Evolutionary conservation across 140 eudicot genomes (phyloP).

Genomic region (Stevia rebaudiana): DNA sequence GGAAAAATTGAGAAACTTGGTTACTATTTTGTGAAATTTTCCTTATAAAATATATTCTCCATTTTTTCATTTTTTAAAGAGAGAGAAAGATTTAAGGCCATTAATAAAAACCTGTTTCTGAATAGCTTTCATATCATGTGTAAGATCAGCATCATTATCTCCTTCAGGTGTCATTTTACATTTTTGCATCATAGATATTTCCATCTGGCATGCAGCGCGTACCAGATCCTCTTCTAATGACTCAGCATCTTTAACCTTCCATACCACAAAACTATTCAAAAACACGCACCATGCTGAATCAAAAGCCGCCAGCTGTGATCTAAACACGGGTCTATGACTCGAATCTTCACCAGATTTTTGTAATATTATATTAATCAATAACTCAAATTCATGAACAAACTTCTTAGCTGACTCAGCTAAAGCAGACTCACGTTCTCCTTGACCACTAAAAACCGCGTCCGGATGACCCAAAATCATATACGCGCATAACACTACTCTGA

Average conservation of each 20-base stretch:
- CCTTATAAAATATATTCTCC: not conserved
- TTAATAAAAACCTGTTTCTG: conserved; percentile 65
- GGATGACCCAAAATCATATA: conserved; percentile 97
- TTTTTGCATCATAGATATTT: conserved; percentile 94
- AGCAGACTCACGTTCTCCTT: conserved; percentile 79
- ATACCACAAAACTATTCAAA: conserved; percentile 79
- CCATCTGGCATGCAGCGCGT: conserved; percentile 95
- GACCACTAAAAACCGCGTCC: conserved; percentile 89
- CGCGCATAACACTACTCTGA: conserved; percentile 82
- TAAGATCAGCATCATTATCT: conserved; percentile 45
- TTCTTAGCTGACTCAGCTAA: conserved; percentile 72
- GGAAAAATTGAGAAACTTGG: too few species aligned
- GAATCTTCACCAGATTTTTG: conserved; percentile 38
- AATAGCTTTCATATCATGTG: conserved; percentile 92
- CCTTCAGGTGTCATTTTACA: conserved; percentile 88
- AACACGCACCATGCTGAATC: conserved; percentile 94
- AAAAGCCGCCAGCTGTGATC: conserved; percentile 70
- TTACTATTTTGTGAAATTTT: too few species aligned
- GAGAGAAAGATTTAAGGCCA: conserved; percentile 2
- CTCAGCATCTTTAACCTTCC: conserved; percentile 97
- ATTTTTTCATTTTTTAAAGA: not conserved
- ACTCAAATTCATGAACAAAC: conserved; percentile 72
- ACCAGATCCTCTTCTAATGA: conserved; percentile 92
- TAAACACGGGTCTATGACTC: conserved; percentile 40
- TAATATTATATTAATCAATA: conserved; percentile 48